These are phyloP conservation scores for Leccinum barrowsii DNA, from an alignment of 768 basidiomycete genomes.

Conservation along the genomic window DNA sequence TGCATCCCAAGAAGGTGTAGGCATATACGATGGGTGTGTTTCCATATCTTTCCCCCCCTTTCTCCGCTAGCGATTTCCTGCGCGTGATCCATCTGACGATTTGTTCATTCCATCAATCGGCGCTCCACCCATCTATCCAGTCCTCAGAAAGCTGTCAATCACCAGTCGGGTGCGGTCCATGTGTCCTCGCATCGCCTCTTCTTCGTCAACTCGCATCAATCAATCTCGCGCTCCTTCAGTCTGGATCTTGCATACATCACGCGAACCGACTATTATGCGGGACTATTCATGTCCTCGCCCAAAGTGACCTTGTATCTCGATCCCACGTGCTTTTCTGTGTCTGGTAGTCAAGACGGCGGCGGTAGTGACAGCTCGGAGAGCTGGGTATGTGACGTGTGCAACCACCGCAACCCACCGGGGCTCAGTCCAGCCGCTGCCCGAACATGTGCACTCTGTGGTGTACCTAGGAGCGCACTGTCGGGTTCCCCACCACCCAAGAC, in stretches of 20 bases:
- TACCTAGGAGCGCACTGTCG: conserved; percentile 48
- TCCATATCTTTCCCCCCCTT: conserved; percentile 1
- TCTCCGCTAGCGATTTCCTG: conserved; percentile 7
- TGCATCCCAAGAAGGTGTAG: conserved; percentile 72
- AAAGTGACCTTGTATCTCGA: conserved; percentile 81
- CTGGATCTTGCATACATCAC: conserved; percentile 61
- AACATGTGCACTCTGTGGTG: conserved; percentile 82
- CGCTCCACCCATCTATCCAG: conserved; percentile 41
- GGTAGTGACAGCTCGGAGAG: conserved; percentile 41
- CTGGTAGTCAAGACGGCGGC: conserved; percentile 27
- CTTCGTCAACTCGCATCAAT: conserved; percentile 59
- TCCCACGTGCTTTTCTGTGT: conserved; percentile 22
- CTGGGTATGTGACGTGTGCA: conserved; percentile 92
- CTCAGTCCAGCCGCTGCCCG: conserved; percentile 63
- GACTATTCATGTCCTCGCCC: conserved; percentile 83
- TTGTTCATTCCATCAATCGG: conserved; percentile 26
- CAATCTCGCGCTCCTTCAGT: conserved; percentile 57
- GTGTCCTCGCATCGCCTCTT: conserved; percentile 84
- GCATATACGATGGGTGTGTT: conserved; percentile 88
- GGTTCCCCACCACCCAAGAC: conserved; percentile 22
- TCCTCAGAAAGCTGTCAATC: conserved; percentile 73
- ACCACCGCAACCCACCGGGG: conserved; percentile 74
- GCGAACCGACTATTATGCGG: conserved; percentile 85
- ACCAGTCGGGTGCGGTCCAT: conserved; percentile 71
- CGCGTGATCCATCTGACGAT: conserved; percentile 16